phyloP scores from a whole-genome alignment of 805 yeast genomes.

The Scheffersomyces amazonensis region DNA sequence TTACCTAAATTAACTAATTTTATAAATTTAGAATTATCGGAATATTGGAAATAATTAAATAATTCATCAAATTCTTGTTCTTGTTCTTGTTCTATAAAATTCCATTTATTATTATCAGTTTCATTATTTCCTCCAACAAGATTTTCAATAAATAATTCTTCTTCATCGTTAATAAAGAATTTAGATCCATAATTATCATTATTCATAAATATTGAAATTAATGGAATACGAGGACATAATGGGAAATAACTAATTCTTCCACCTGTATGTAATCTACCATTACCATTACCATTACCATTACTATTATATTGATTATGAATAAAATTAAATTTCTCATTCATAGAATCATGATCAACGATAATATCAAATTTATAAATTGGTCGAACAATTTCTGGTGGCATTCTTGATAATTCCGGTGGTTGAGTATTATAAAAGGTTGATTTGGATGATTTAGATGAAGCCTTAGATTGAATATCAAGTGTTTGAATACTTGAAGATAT shows the following conservation, averaged over 20 bases:
- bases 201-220: constrained; percentile 28
- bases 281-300: neutral
- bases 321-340: constrained; percentile 27
- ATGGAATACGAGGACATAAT: constrained; percentile 22
- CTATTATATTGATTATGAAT: constrained; percentile 13
- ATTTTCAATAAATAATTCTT: constrained; percentile 14
- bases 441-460: neutral
- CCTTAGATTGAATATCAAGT: constrained; percentile 1
- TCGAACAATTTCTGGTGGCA: constrained; percentile 44
- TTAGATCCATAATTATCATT: constrained; percentile 25
- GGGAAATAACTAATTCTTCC: constrained; percentile 12
- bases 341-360: constrained; percentile 39
- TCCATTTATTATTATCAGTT: neutral
- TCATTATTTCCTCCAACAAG: constrained; percentile 6
- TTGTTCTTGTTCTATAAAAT: neutral
- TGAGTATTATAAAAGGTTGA: constrained; percentile 9
- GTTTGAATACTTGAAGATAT: constrained; percentile 5
- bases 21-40: constrained; percentile 1
- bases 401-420: constrained; percentile 35
- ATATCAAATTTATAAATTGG: constrained; percentile 49
- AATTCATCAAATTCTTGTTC: constrained; percentile 1
- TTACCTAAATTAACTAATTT: constrained; percentile 39
- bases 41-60: neutral
- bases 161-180: constrained; percentile 30
- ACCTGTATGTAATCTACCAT: neutral